These are phyloP conservation scores for Nicotiana otophora DNA, from an alignment of 257 asterid species.

Conservation along the genomic window DNA sequence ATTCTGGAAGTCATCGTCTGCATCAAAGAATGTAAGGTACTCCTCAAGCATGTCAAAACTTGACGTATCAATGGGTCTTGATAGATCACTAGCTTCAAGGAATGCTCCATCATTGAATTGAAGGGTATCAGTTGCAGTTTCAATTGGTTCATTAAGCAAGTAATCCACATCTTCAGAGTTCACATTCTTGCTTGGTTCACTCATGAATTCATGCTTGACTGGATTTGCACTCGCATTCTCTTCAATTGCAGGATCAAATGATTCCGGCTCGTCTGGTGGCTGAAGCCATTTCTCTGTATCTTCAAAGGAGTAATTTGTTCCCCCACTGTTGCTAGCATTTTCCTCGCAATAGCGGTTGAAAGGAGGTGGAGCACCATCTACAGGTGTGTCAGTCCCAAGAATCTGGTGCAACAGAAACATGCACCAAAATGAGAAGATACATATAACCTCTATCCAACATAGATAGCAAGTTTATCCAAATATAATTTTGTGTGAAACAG, in stretches of 20 bases:
- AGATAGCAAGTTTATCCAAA: not conserved
- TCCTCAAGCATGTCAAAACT: constrained; percentile 60
- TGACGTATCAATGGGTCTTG: constrained; percentile 46
- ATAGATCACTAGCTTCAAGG: constrained; percentile 68
- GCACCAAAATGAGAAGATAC: not conserved
- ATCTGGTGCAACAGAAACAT: constrained; percentile 36
- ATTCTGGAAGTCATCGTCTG: constrained; percentile 34
- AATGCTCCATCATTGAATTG: constrained; percentile 54
- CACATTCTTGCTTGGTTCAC: constrained; percentile 55
- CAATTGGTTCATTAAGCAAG: constrained; percentile 59
- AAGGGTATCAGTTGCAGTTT: constrained; percentile 40
- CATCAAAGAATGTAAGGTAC: constrained; percentile 57
- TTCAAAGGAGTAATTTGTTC: constrained; percentile 25
- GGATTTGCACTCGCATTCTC: constrained; percentile 30
- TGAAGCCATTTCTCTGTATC: constrained; percentile 10
- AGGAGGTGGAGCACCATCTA: constrained; percentile 34
- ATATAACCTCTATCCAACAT: not conserved
- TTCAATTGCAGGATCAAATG: constrained; percentile 36
- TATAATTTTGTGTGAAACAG: not conserved
- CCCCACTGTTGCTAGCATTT: constrained; percentile 37
- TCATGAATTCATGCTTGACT: constrained; percentile 71
- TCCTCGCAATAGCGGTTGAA: constrained; percentile 11
- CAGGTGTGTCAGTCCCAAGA: constrained; percentile 49
- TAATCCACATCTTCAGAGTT: constrained; percentile 40
- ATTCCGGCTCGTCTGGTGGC: constrained; percentile 35